phyloP scores from a whole-genome alignment of 2,329 filamentous ascomycete species.

The Penicillium psychrosexuale region DNA sequence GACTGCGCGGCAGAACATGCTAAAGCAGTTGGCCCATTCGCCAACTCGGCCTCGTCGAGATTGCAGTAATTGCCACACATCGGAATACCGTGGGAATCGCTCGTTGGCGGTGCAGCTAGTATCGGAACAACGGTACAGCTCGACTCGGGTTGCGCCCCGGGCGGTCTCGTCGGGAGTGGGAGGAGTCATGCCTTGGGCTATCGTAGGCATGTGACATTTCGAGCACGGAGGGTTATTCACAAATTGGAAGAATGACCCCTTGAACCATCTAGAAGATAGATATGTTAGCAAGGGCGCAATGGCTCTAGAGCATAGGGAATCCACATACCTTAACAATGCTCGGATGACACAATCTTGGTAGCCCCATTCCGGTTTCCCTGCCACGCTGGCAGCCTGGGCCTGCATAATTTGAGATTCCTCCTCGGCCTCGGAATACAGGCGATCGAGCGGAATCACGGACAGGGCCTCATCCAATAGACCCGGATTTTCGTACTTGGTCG shows the following conservation, averaged over 20 bases:
- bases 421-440: slow-evolving; percentile 90
- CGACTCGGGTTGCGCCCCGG: slow-evolving; percentile 80
- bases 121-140: slow-evolving; percentile 83
- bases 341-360: slow-evolving; percentile 96
- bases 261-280: slow-evolving; percentile 72
- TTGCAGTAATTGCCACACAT: slow-evolving; percentile 89
- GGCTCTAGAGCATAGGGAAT: slow-evolving; percentile 12
- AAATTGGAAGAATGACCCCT: slow-evolving; percentile 90
- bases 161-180: slow-evolving; percentile 87
- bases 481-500: slow-evolving; percentile 93
- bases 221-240: slow-evolving; percentile 92
- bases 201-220: slow-evolving; percentile 75
- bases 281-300: slow-evolving; percentile 10
- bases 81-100: slow-evolving; percentile 89
- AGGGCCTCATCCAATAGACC: slow-evolving; percentile 90
- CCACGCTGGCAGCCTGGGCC: slow-evolving; percentile 84
- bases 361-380: slow-evolving; percentile 84
- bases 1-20: slow-evolving; percentile 92
- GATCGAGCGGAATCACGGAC: slow-evolving; percentile 78
- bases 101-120: slow-evolving; percentile 73
- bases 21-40: slow-evolving; percentile 98
- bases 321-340: slow-evolving; percentile 71
- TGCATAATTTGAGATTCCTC: slow-evolving; percentile 86
- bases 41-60: slow-evolving; percentile 82
- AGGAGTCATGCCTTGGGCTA: slow-evolving; percentile 76